These are phyloP conservation scores for Penicillium silybi DNA, from an alignment of 495 filamentous ascomycete species.

Conservation along the genomic window DNA sequence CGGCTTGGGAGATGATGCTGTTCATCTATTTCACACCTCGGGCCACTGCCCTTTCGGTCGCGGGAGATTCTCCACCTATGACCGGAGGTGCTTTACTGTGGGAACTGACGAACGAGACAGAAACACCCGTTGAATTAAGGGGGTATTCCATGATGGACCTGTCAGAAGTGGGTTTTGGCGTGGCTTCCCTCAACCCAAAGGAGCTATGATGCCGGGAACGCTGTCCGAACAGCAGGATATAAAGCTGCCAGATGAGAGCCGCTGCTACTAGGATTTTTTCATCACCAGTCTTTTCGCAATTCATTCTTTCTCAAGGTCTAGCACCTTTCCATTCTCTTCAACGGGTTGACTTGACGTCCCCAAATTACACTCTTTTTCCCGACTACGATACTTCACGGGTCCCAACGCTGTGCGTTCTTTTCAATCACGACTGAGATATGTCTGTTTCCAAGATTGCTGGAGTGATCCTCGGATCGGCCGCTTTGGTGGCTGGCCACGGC, in stretches of 20 bases:
- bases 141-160: constrained; percentile 17
- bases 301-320: constrained; percentile 33
- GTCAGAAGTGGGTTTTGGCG: constrained; percentile 12
- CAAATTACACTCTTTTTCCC: constrained; percentile 27
- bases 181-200: constrained; percentile 9
- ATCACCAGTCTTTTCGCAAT: constrained; percentile 31
- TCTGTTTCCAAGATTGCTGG: constrained; percentile 40
- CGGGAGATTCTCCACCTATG: constrained; percentile 30
- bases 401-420: constrained; percentile 39
- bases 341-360: constrained; percentile 36
- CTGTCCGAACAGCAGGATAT: constrained; percentile 13
- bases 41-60: constrained; percentile 16
- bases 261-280: constrained; percentile 9
- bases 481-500: constrained; percentile 58
- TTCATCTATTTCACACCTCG: constrained; percentile 39
- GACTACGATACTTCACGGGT: constrained; percentile 18
- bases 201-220: constrained; percentile 10
- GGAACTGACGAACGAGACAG: constrained; percentile 12
- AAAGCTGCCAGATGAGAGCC: constrained; percentile 9
- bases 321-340: constrained; percentile 37
- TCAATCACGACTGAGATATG: constrained; percentile 24
- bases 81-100: constrained; percentile 3
- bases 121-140: constrained; percentile 21
- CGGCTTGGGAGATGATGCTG: constrained; percentile 10
- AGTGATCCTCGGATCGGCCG: constrained; percentile 46